Percentiles rank a stretch among this genome's conserved stretches.
phyloP scores from a whole-genome alignment of 495 filamentous ascomycete genomes.

The Aspergillus leporis region DNA sequence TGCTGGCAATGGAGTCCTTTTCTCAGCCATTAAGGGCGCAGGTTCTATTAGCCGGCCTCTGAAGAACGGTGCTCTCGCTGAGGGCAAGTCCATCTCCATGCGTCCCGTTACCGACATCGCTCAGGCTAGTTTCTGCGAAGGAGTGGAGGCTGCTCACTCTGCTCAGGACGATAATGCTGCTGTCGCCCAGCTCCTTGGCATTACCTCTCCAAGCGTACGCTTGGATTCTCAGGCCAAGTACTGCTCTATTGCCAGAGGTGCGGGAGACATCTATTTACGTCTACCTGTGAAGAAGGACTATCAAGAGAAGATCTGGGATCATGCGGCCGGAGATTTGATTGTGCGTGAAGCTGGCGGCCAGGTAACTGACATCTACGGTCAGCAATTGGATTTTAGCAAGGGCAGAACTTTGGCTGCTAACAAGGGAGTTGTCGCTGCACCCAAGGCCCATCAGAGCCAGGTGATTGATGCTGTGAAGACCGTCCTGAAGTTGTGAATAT shows the following conservation, averaged over 20 bases:
- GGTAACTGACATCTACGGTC: conserved; percentile 83
- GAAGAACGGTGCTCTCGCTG: conserved; percentile 54
- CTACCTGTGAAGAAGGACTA: conserved; percentile 82
- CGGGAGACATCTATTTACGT: conserved; percentile 90
- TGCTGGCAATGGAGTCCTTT: conserved; percentile 74
- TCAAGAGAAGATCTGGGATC: conserved; percentile 99
- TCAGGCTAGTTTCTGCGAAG: conserved; percentile 89
- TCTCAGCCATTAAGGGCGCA: conserved; percentile 73
- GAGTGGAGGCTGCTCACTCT: conserved; percentile 89
- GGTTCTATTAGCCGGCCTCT: conserved; percentile 79
- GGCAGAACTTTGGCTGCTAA: conserved; percentile 86
- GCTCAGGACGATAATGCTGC: conserved; percentile 80
- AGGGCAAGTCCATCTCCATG: conserved; percentile 73
- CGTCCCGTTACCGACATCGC: conserved; percentile 69
- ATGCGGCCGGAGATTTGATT: conserved; percentile 94
- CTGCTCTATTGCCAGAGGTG: conserved; percentile 89
- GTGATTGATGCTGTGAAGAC: conserved; percentile 82
- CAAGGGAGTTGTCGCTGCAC: conserved; percentile 90
- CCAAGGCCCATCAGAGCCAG: conserved; percentile 67
- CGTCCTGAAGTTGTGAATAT: conserved; percentile 61
- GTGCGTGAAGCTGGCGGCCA: conserved; percentile 90
- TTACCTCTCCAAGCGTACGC: conserved; percentile 79
- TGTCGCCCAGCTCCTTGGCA: conserved; percentile 82
- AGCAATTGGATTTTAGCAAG: conserved; percentile 77
- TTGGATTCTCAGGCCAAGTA: conserved; percentile 99